Conservation (phyloP, 768 basidiomycete species). For the Russula vinacea region DNA sequence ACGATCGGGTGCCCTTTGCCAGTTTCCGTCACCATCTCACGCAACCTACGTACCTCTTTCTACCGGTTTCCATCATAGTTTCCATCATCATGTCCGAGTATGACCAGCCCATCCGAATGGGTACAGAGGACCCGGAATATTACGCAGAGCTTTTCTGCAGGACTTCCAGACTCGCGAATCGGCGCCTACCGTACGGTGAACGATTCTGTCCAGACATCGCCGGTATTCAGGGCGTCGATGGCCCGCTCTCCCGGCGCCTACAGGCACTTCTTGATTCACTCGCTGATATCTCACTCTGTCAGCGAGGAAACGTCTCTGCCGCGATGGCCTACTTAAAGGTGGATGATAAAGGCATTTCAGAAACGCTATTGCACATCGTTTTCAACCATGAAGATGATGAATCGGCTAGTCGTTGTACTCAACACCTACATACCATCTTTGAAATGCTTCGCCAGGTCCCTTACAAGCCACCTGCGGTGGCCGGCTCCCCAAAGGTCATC, state of each 20-base stretch:
- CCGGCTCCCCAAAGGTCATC: background rate
- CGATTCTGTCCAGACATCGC: background rate
- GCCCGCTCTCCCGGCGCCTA: background rate
- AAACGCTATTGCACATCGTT: background rate
- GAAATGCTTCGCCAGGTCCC: background rate
- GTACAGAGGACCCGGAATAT: background rate
- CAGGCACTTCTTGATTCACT: background rate
- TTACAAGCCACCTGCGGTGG: background rate
- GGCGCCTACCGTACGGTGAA: background rate
- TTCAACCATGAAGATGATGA: background rate
- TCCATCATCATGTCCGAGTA: background rate
- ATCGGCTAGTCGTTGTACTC: background rate
- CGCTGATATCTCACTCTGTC: background rate
- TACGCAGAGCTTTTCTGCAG: background rate
- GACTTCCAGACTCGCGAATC: background rate
- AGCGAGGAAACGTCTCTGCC: background rate
- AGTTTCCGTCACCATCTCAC: too few species aligned
- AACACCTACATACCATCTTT: background rate
- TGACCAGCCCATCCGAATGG: too few species aligned
- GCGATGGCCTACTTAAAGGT: background rate
- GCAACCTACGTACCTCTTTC: too few species aligned
- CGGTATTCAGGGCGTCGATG: background rate
- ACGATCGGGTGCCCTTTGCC: too few species aligned
- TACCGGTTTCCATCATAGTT: conserved; percentile 1
- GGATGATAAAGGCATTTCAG: background rate